These are phyloP conservation scores for Odonthalia washingtoniensis DNA, from an alignment of 31 red algal species.

Conservation along the genomic window DNA sequence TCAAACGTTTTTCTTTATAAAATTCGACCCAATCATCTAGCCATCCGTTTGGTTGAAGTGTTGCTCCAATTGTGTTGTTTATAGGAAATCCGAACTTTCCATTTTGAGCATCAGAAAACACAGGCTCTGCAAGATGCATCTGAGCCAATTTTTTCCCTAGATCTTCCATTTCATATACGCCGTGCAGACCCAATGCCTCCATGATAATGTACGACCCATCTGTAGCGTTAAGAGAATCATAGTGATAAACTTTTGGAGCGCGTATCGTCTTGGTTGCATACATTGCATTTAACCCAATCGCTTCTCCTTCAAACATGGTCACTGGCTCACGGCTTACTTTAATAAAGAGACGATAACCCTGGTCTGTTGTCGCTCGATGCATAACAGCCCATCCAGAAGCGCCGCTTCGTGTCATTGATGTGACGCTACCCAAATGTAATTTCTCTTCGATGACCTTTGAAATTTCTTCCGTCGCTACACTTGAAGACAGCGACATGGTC, in stretches of 20 bases:
- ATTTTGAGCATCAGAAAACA: conserved; percentile 43
- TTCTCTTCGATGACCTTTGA: conserved; percentile 39
- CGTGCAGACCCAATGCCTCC: conserved; percentile 73
- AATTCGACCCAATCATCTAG: conserved; percentile 91
- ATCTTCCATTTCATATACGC: conserved; percentile 38
- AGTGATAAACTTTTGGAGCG: conserved; percentile 71
- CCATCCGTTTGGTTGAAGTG: conserved; percentile 95
- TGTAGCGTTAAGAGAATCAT: conserved; percentile 46
- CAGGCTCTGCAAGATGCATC: conserved; percentile 83
- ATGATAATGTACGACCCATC: conserved; percentile 89
- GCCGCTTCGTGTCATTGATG: conserved; percentile 61
- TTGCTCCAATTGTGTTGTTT: conserved; percentile 89
- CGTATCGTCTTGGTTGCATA: conserved; percentile 71
- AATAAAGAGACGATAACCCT: conserved; percentile 72
- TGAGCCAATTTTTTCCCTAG: conserved; percentile 78
- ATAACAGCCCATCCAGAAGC: conserved; percentile 80
- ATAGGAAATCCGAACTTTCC: conserved; percentile 83
- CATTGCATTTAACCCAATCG: conserved; percentile 80
- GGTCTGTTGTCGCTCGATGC: conserved; percentile 62
- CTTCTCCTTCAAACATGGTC: conserved; percentile 89
- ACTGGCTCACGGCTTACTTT: conserved; percentile 76
- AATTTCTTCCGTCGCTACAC: conserved; percentile 55
- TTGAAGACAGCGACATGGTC: too few species aligned
- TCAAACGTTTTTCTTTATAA: conserved; percentile 86
- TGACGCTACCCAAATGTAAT: conserved; percentile 55